A percentile compares a stretch with the other conserved stretches of the same genome.
Conservation (phyloP, 2,329 filamentous ascomycete genomes). For the Thelonectria discophora region DNA sequence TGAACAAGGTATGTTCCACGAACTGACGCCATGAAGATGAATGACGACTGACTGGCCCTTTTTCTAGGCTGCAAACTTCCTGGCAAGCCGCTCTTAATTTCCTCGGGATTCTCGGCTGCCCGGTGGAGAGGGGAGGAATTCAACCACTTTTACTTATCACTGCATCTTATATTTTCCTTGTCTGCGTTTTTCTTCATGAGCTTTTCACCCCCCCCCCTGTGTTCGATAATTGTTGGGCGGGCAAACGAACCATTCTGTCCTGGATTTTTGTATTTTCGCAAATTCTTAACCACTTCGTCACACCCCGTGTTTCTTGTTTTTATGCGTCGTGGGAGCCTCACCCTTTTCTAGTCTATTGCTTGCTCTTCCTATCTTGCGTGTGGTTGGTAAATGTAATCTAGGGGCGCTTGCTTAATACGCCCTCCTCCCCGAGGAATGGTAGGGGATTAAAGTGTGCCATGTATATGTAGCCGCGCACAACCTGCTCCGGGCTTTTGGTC, state of each 20-base stretch:
- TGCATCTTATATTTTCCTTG: slow-evolving; percentile 32
- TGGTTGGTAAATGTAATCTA: slow-evolving; percentile 22
- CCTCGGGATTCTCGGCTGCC: slow-evolving; percentile 17
- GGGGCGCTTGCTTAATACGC: background rate
- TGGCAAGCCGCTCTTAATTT: slow-evolving; percentile 62
- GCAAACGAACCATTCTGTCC: slow-evolving; percentile 33
- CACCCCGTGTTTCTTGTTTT: slow-evolving; percentile 27
- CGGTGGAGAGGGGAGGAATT: slow-evolving; percentile 12
- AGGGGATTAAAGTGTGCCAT: slow-evolving; percentile 4
- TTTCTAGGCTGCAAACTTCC: slow-evolving; percentile 61
- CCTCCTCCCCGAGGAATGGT: background rate
- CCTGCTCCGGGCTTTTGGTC: background rate
- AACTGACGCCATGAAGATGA: background rate
- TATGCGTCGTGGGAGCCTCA: slow-evolving; percentile 14
- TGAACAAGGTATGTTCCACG: slow-evolving; percentile 76
- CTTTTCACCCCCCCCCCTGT: slow-evolving; percentile 23
- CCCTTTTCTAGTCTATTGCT: slow-evolving; percentile 1
- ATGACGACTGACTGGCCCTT: slow-evolving; percentile 28
- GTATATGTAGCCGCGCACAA: slow-evolving; percentile 9
- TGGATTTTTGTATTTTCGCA: slow-evolving; percentile 14
- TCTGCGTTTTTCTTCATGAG: slow-evolving; percentile 31
- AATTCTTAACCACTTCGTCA: background rate
- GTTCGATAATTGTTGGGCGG: slow-evolving; percentile 36
- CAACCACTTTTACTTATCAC: slow-evolving; percentile 24
- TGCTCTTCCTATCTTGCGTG: background rate